phyloP scores from a whole-genome alignment of 1,284 basidiomycete genomes.

The Cutaneotrichosporon cutaneum region DNA sequence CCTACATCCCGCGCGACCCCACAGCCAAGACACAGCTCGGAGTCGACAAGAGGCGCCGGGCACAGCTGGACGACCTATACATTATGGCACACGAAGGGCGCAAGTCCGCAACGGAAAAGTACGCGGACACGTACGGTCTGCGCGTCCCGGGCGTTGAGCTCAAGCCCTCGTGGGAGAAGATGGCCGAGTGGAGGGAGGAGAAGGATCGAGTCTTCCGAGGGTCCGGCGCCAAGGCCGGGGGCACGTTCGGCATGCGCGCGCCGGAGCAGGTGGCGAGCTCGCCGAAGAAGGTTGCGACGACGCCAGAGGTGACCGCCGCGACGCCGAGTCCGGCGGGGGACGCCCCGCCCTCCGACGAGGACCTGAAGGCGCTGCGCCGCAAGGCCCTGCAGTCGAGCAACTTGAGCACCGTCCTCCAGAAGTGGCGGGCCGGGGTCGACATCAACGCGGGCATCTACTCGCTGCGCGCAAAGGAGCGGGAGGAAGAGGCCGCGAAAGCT shows the following conservation, averaged over 20 bases:
- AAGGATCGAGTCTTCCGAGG: too few relatives aligned
- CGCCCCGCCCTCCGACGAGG: too few relatives aligned
- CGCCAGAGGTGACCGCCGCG: too few relatives aligned
- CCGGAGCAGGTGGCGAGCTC: background rate
- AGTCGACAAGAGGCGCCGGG: background rate
- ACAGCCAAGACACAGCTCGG: background rate
- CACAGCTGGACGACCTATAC: background rate
- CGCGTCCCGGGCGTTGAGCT: background rate
- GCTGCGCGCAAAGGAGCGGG: background rate
- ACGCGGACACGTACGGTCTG: background rate
- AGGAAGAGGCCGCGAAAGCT: background rate
- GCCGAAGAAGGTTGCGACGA: background rate
- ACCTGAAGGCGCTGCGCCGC: background rate
- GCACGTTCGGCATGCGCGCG: too few relatives aligned
- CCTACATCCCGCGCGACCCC: slow-evolving; percentile 1
- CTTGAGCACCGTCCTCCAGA: background rate
- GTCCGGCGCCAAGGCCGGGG: too few relatives aligned
- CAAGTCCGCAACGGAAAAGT: background rate
- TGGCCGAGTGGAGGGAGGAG: background rate
- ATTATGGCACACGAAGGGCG: background rate
- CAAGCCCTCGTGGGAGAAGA: background rate
- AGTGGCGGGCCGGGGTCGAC: background rate
- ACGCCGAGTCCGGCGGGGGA: too few relatives aligned
- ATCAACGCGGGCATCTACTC: background rate
- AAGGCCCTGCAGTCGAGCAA: background rate